These are phyloP conservation scores for Calocybe cyanea DNA, from an alignment of 768 basidiomycete genomes.

Conservation along the genomic window DNA sequence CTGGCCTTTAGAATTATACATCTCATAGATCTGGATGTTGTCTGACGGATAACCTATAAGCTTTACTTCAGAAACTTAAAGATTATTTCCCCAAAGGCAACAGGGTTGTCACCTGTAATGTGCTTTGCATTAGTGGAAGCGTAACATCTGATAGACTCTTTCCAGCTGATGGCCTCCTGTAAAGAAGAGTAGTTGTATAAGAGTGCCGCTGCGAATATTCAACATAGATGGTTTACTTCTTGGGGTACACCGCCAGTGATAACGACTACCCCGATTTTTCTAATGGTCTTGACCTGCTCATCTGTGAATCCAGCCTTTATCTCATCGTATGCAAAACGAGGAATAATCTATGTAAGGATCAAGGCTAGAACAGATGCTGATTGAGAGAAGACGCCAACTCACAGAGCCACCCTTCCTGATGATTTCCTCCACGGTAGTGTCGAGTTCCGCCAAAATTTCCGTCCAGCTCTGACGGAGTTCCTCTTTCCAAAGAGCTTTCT, in stretches of 20 bases:
- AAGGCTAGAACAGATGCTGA: background rate
- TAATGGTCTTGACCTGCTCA: conserved; percentile 40
- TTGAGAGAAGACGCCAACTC: conserved; percentile 10
- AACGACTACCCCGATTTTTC: conserved; percentile 50
- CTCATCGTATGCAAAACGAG: conserved; percentile 42
- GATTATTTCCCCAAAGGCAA: background rate
- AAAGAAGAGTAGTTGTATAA: background rate
- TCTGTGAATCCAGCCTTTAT: conserved; percentile 44
- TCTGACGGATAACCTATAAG: conserved; percentile 58
- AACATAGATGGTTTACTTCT: conserved; percentile 31
- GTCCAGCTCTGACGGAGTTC: conserved; percentile 49
- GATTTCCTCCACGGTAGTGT: conserved; percentile 44
- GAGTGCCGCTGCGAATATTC: background rate
- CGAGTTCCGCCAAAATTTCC: conserved; percentile 48
- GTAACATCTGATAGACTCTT: conserved; percentile 49
- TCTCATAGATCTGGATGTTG: conserved; percentile 69
- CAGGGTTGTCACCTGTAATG: background rate
- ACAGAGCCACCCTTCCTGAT: conserved; percentile 44
- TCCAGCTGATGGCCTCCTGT: conserved; percentile 61
- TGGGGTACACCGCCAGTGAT: conserved; percentile 54
- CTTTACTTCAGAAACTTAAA: background rate
- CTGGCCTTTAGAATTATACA: conserved; percentile 68
- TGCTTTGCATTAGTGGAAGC: conserved; percentile 36
- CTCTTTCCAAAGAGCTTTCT: conserved; percentile 49
- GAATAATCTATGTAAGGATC: conserved; percentile 57